Evolutionary conservation across 768 basidiomycete genomes (phyloP).

Genomic region (Podaxis sp.): DNA sequence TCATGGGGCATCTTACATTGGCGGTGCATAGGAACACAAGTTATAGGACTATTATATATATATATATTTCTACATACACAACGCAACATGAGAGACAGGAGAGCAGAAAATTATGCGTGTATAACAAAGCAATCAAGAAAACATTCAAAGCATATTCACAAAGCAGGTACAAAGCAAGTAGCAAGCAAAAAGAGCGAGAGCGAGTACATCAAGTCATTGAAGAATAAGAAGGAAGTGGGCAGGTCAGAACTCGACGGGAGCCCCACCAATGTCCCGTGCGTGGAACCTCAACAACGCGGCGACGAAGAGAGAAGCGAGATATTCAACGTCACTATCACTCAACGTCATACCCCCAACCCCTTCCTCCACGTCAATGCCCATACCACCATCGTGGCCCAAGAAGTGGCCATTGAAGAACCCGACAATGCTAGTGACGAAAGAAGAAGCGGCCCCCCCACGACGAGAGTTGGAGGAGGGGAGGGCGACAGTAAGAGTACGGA

Average conservation of each 20-base stretch:
- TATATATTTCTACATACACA: too few species aligned
- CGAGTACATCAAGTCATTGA: not conserved
- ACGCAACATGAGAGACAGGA: too few species aligned
- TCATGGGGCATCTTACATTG: too few species aligned
- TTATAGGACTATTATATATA: too few species aligned
- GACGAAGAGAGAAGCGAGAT: constrained; percentile 1
- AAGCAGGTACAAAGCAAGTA: not conserved
- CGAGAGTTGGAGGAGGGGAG: not conserved
- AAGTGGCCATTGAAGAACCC: not conserved
- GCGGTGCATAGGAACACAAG: too few species aligned
- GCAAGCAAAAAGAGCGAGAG: not conserved
- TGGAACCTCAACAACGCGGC: not conserved
- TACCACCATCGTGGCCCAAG: not conserved
- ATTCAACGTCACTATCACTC: not conserved
- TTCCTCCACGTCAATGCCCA: not conserved
- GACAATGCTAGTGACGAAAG: not conserved
- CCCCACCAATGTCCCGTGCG: not conserved
- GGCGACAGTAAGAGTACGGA: not conserved
- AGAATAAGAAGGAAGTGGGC: not conserved
- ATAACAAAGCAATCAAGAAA: not conserved
- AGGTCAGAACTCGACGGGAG: not conserved
- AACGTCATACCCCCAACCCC: not conserved
- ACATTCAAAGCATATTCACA: not conserved
- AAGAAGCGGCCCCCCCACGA: too few species aligned
- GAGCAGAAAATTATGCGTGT: not conserved